These are phyloP conservation scores for Aureobasidium namibiae DNA, from an alignment of 2,329 filamentous ascomycete species.

Conservation along the genomic window DNA sequence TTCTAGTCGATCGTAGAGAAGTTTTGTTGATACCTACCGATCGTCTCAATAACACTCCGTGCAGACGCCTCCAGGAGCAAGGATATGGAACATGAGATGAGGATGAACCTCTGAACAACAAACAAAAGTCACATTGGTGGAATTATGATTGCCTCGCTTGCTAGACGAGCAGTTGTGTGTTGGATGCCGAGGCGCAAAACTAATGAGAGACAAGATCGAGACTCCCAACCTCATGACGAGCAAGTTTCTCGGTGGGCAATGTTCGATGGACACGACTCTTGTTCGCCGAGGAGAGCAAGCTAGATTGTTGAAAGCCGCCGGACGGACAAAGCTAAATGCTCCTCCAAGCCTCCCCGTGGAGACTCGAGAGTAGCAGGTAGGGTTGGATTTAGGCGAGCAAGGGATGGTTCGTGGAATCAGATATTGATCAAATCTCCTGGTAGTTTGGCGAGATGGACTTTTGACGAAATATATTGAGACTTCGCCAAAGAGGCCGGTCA, in stretches of 20 bases:
- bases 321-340: neutral
- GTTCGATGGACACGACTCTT: neutral
- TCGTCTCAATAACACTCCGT: too few species aligned
- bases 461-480: neutral
- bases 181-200: neutral
- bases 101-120: neutral
- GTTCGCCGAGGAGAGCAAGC: neutral
- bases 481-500: neutral
- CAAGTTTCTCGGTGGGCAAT: neutral
- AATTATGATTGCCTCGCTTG: neutral
- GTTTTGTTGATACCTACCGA: neutral
- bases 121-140: neutral
- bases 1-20: neutral
- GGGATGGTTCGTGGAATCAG: neutral
- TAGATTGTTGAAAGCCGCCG: neutral
- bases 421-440: neutral
- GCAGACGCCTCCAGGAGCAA: too few species aligned
- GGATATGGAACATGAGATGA: neutral
- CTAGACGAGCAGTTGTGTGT: neutral
- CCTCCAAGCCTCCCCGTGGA: too few species aligned
- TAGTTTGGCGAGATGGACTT: neutral
- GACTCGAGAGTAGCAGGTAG: neutral
- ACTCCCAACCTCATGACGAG: slow-evolving; percentile 4
- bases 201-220: neutral
- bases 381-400: neutral